Conservation (phyloP, 176 grass and related monocot species). For the Phyllostachys edulis region DNA sequence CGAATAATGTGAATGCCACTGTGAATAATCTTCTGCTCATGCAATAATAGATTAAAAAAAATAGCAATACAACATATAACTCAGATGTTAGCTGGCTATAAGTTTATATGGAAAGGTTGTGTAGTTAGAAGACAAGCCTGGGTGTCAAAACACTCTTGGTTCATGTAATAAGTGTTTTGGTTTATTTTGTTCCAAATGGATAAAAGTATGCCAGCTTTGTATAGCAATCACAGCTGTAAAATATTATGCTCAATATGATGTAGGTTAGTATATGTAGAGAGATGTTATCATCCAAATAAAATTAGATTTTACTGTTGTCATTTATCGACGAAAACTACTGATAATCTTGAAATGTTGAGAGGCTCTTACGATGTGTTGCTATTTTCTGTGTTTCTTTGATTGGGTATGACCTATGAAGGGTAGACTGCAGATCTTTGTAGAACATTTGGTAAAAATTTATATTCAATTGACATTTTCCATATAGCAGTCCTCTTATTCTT, state of each 20-base stretch:
- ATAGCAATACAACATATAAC: slow-evolving; percentile 30
- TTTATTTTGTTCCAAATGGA: slow-evolving; percentile 24
- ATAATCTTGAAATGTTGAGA: not conserved
- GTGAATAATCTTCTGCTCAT: slow-evolving; percentile 99
- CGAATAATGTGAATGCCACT: slow-evolving; percentile 94
- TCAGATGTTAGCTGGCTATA: slow-evolving; percentile 38
- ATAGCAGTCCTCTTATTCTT: not conserved
- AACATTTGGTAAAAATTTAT: not conserved
- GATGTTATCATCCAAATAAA: slow-evolving; percentile 45
- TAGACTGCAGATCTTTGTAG: not conserved
- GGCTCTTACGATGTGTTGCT: not conserved
- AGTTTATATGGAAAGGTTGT: slow-evolving; percentile 48
- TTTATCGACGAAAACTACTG: not conserved
- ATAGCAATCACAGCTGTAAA: slow-evolving; percentile 51
- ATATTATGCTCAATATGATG: slow-evolving; percentile 17
- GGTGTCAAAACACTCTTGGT: slow-evolving; percentile 35
- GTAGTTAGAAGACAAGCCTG: slow-evolving; percentile 48
- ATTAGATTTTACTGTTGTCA: not conserved
- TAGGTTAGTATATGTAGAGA: slow-evolving; percentile 50
- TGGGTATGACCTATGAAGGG: not conserved
- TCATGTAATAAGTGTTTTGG: slow-evolving; percentile 42
- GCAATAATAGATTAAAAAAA: slow-evolving; percentile 51
- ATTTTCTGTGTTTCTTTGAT: not conserved
- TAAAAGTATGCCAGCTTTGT: slow-evolving; percentile 35
- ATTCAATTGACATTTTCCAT: not conserved